Evolutionary conservation across 2,329 filamentous ascomycete genomes (phyloP), one percentile per base, ranked within the genome.

Genomic region (Fusarium sp.): DNA sequence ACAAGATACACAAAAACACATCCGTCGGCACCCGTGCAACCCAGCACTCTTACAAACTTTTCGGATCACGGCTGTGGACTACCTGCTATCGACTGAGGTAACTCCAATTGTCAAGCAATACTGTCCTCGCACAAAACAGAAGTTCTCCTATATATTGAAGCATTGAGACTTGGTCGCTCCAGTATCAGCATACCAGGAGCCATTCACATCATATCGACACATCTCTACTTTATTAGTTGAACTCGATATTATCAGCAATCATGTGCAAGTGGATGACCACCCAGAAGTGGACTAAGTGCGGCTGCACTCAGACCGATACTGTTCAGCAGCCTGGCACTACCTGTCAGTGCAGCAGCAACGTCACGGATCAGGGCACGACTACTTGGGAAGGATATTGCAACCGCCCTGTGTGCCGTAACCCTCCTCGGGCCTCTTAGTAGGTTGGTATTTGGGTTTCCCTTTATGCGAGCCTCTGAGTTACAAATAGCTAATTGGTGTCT

Each of bases 201-300:
- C 46, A 40, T 2, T 13, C 38, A 38, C 13, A 13, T 41, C 44
- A 33, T 42, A 15, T 38, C 44, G 33, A 12, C 31, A 4, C 16
- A 18, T 20, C 20, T 36, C 20, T 30, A 3, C 30, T 12, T 53
- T 16, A 40, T 38, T 41, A 45, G 26, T 31, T 28, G 20, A 31
- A 49, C 38, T 30, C 7, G 18, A 34, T 59, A 54, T 13, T 8
- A 40, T 38, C 26, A 37, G 30, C 41, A 69, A 78, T 16, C 59
- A 80, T 80, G 78, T 80, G 78, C 66, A 53, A 73, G 67, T 80
- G 78, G 77, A 68, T 71, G 31, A 74, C 73, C 20, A 76, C 74
- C 40, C 70, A 79, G 61, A 49, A 56, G 64, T 80, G 75, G 76
- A 73, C 74, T 41, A 45, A 50, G 47, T 80, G 78, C 62, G 77